Evolutionary conservation across 2,329 filamentous ascomycete genomes (phyloP), one percentile per base, ranked within the genome.

Genomic region (Tolypocladium guangdongense): DNA sequence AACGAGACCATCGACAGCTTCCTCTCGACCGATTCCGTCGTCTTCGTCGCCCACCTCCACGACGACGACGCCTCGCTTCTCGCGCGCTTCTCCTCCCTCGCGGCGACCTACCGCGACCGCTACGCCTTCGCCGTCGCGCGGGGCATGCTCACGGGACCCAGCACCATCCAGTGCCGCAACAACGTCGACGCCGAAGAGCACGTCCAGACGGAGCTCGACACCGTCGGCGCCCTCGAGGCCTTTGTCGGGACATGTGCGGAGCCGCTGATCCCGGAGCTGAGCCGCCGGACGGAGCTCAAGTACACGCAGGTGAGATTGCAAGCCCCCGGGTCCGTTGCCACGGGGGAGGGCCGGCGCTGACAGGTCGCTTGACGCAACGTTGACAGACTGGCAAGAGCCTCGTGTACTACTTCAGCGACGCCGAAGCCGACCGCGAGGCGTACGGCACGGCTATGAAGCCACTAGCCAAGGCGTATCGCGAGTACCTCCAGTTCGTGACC

Each of bases 401-500:
- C 1, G 66, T 71, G 10, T 70, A 69, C 54, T 71, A 64, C 55
- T 61, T 64, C 50, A 55, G 53, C 50, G 52, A 55, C 39, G 52
- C 56, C 6, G 52, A 63, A 0, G 33, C 55, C 10, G 66, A 73
- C 35, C 67, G 68, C 3, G 62, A 69, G 3, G 57, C 54, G 1
- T 77, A 71, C 58, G 60, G 67, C 5, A 47, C 59, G 1, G 59
- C 64, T 7, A 65, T 78, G 49, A 62, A 65, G 18, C 66, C 69
- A 4, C 59, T 76, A 2, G 76, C 76, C 1, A 71, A 70, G 55
- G 70, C 69, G 56, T 77, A 74, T 60, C 57, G 63, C 52, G 74
- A 77, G 14, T 78, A 75, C 53, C 66, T 79, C 14, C 65, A 63
- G 52, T 78, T 79, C 55, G 71, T 75, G 4, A 77, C 73, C 1